Conservation (phyloP, 2,329 filamentous ascomycete species). For the Periconia sp. region DNA sequence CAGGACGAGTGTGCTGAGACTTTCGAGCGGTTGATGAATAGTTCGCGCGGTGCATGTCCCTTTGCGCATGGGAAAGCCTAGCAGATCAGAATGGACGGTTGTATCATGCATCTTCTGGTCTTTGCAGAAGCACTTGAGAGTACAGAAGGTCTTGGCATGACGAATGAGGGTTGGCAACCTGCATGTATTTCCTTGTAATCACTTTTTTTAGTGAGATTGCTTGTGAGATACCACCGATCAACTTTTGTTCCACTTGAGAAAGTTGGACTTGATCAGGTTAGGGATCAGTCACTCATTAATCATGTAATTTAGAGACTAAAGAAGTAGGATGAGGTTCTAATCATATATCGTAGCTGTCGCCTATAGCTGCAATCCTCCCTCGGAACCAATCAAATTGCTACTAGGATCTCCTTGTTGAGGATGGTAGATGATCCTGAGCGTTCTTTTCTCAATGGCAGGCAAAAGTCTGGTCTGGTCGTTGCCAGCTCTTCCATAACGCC, state of each 20-base stretch:
- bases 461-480: background rate
- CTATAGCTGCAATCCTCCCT: constrained; percentile 9
- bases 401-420: background rate
- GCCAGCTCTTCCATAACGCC: background rate
- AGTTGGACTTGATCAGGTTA: no score
- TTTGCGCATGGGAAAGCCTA: constrained; percentile 19
- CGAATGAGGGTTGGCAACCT: no score
- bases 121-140: no score
- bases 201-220: no score
- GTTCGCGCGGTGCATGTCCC: constrained; percentile 30
- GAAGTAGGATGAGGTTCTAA: constrained; percentile 1
- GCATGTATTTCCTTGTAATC: no score
- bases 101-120: no score
- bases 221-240: no score
- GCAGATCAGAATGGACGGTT: background rate
- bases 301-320: background rate
- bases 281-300: no score
- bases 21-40: constrained; percentile 25
- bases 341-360: constrained; percentile 20
- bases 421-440: background rate
- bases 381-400: background rate
- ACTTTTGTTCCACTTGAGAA: no score
- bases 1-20: constrained; percentile 25
- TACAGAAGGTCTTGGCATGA: no score
- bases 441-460: constrained; percentile 2